Percentiles rank a stretch among this genome's conserved stretches.
These are phyloP conservation scores for Talaromyces liani DNA, from an alignment of 495 filamentous ascomycete species.

Conservation along the genomic window DNA sequence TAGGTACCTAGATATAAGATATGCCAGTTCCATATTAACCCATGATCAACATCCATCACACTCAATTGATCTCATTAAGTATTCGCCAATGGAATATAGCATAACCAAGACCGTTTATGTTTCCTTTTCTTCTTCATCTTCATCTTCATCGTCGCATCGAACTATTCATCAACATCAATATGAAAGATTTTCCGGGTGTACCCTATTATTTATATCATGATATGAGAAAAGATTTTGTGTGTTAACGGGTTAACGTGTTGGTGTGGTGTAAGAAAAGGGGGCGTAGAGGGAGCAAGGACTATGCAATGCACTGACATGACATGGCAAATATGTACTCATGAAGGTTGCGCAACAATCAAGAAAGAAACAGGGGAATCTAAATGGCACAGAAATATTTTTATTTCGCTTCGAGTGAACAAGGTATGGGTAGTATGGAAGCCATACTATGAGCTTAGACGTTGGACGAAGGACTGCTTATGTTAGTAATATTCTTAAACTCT, in stretches of 20 bases:
- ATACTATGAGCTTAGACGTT: conserved; percentile 40
- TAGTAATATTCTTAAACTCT: conserved; percentile 7
- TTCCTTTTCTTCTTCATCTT: background rate
- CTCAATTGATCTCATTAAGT: too few relatives aligned
- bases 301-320: conserved; percentile 1
- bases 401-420: background rate
- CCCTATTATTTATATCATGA: background rate
- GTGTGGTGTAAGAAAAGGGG: background rate
- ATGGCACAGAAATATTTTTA: background rate
- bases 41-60: too few relatives aligned
- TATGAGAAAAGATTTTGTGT: background rate
- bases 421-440: background rate
- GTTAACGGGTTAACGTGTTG: background rate
- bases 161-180: background rate
- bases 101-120: too few relatives aligned
- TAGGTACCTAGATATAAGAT: background rate
- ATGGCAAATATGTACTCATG: background rate
- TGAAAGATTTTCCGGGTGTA: background rate
- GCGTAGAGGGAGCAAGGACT: background rate
- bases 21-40: background rate
- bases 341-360: background rate
- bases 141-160: background rate
- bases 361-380: conserved; percentile 3
- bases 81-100: too few relatives aligned
- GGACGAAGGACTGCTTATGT: conserved; percentile 34